These are phyloP conservation scores for Nothophoma quercina DNA, from an alignment of 2,329 filamentous ascomycete genomes.

Conservation along the genomic window DNA sequence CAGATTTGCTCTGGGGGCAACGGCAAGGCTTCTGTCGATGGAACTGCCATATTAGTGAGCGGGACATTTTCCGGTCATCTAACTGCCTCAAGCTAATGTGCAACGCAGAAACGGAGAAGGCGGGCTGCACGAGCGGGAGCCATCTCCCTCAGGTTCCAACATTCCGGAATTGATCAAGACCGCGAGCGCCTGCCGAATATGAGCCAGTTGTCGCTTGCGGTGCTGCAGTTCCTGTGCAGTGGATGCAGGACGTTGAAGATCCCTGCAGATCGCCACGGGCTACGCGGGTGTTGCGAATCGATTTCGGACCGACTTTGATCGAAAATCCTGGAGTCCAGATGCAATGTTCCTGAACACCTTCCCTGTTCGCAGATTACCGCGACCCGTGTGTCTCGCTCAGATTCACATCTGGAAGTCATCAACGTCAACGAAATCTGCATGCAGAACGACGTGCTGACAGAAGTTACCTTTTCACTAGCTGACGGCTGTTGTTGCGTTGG, in stretches of 20 bases:
- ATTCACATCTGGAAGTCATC: neutral
- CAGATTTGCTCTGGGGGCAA: constrained; percentile 1
- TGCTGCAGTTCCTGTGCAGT: neutral
- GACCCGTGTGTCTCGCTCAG: constrained; percentile 3
- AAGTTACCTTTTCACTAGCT: neutral
- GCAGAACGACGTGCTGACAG: neutral
- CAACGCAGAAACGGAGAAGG: constrained; percentile 1
- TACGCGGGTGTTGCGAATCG: constrained; percentile 1
- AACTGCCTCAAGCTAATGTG: constrained; percentile 5
- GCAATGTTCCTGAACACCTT: constrained; percentile 3
- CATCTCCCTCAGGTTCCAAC: neutral
- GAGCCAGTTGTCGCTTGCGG: neutral
- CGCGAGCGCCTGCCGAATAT: neutral
- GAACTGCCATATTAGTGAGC: neutral
- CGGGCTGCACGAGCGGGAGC: constrained; percentile 4
- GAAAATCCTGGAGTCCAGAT: constrained; percentile 7
- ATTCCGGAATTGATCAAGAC: neutral
- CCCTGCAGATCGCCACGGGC: constrained; percentile 11
- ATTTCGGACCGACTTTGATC: constrained; percentile 13
- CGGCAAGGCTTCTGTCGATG: neutral
- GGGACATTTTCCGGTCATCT: neutral
- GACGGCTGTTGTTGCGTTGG: neutral
- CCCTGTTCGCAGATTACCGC: constrained; percentile 14
- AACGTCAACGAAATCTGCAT: neutral
- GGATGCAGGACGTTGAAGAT: constrained; percentile 2